These are phyloP conservation scores for Pleurotus cornucopiae DNA, from an alignment of 768 basidiomycete species.

Conservation along the genomic window DNA sequence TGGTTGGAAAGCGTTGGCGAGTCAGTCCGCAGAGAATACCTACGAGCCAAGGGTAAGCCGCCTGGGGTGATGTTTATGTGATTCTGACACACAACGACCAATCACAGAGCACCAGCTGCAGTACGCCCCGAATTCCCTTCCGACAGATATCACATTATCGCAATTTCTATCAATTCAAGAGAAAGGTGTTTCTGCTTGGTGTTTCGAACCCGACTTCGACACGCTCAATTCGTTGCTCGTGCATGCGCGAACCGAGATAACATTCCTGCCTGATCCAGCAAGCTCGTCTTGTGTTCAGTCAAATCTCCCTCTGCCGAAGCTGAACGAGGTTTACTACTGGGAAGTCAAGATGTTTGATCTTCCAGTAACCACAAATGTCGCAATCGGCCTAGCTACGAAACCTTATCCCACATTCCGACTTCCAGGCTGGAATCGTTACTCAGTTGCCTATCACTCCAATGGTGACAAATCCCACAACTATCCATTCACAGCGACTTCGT, in stretches of 20 bases:
- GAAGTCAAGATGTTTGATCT: conserved; percentile 99
- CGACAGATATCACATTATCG: conserved; percentile 96
- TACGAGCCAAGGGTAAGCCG: conserved; percentile 77
- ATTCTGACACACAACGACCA: conserved; percentile 1
- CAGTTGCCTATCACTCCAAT: conserved; percentile 92
- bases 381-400: conserved; percentile 93
- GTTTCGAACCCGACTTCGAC: conserved; percentile 98
- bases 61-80: conserved; percentile 7
- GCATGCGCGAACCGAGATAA: conserved; percentile 94
- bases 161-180: conserved; percentile 99
- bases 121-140: conserved; percentile 93
- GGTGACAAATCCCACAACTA: conserved; percentile 98
- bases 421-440: conserved; percentile 80
- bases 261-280: conserved; percentile 94
- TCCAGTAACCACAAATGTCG: conserved; percentile 80
- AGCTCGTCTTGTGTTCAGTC: conserved; percentile 95
- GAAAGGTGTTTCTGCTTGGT: conserved; percentile 99
- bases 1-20: conserved; percentile 89
- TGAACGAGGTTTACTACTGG: conserved; percentile 99
- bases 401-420: conserved; percentile 94
- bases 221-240: conserved; percentile 89
- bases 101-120: conserved; percentile 71
- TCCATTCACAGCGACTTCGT: conserved; percentile 83
- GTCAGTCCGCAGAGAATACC: conserved; percentile 61
- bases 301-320: conserved; percentile 92